Conservation (phyloP, 208 protist genomes). For the Leishmania major region DNA sequence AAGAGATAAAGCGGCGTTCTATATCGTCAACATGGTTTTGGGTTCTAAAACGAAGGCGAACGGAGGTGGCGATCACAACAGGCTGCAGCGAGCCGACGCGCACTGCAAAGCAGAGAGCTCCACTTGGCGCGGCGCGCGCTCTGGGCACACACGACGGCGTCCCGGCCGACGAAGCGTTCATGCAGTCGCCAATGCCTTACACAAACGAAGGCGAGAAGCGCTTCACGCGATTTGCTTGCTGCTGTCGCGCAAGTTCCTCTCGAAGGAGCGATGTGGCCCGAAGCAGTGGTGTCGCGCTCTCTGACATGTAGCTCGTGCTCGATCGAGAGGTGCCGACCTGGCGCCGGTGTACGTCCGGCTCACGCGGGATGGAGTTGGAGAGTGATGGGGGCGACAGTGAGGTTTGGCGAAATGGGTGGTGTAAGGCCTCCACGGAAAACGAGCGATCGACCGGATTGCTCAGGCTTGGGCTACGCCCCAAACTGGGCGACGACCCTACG, state of each 20-base stretch:
- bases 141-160: background rate
- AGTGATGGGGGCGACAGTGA: background rate
- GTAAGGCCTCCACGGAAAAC: conserved; percentile 2
- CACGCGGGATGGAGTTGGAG: conserved; percentile 6
- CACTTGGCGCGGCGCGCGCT: background rate
- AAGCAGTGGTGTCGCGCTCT: conserved; percentile 1
- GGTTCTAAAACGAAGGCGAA: background rate
- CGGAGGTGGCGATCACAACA: background rate
- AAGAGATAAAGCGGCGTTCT: background rate
- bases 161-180: background rate
- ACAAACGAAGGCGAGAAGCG: conserved; percentile 22
- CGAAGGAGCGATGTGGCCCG: conserved; percentile 25
- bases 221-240: conserved; percentile 39
- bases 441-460: background rate
- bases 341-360: conserved; percentile 13
- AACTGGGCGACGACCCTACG: conserved; percentile 4
- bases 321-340: conserved; percentile 4
- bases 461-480: conserved; percentile 10
- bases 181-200: background rate
- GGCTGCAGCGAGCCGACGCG: background rate
- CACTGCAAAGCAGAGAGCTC: background rate
- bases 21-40: too few relatives aligned
- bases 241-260: conserved; percentile 33
- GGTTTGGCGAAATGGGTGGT: background rate
- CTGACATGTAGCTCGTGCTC: conserved; percentile 14